These are phyloP conservation scores for Neurospora terricola DNA, from an alignment of 495 filamentous ascomycete genomes.

Conservation along the genomic window DNA sequence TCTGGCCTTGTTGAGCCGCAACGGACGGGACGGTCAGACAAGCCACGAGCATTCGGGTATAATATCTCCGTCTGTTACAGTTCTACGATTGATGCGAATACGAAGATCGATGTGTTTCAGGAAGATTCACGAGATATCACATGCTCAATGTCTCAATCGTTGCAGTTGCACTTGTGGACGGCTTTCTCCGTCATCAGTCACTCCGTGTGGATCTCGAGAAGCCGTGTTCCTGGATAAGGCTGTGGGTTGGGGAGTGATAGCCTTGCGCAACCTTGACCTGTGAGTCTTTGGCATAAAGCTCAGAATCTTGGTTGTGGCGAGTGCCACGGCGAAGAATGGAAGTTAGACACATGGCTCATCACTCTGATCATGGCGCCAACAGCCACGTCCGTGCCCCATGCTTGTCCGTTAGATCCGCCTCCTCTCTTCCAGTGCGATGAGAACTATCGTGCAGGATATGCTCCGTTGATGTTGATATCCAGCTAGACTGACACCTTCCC, in stretches of 20 bases:
- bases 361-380: background rate
- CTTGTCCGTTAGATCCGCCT: background rate
- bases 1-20: background rate
- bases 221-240: background rate
- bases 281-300: background rate
- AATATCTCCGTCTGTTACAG: background rate
- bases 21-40: background rate
- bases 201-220: background rate
- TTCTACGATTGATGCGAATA: constrained; percentile 2
- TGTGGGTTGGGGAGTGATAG: background rate
- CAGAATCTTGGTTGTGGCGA: background rate
- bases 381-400: too few relatives aligned
- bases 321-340: background rate
- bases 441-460: background rate
- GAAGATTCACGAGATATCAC: constrained; percentile 54
- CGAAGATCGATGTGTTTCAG: constrained; percentile 52
- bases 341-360: background rate
- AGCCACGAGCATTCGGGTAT: constrained; percentile 9
- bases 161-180: constrained; percentile 47
- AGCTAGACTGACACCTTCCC: background rate
- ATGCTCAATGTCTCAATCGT: constrained; percentile 42
- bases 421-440: background rate
- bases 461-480: background rate
- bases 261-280: background rate
- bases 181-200: constrained; percentile 9